A percentile compares a stretch with the other conserved stretches of the same genome.
Conservation (phyloP, 129 eudicot species). For the Erigeron canadensis region DNA sequence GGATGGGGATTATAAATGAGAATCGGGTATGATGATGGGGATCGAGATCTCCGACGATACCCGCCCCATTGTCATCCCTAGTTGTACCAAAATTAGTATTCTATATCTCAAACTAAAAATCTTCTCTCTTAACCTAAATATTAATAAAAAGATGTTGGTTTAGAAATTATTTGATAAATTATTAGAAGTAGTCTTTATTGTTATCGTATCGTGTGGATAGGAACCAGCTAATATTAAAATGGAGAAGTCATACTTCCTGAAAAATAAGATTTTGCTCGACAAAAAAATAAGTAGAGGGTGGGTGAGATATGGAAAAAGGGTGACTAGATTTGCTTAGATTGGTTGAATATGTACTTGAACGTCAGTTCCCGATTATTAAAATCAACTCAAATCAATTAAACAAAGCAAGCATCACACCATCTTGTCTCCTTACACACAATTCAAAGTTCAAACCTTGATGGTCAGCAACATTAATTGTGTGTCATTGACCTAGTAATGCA, state of each 20-base stretch:
- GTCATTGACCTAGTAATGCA: constrained; percentile 9
- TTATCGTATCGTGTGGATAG: too few species aligned
- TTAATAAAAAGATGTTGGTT: too few species aligned
- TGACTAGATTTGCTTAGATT: constrained; percentile 23
- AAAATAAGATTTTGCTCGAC: constrained; percentile 10
- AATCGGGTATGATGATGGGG: too few species aligned
- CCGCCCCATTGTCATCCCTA: too few species aligned
- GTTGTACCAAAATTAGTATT: too few species aligned
- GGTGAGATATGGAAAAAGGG: constrained; percentile 21
- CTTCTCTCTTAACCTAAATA: too few species aligned
- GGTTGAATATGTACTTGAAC: neutral
- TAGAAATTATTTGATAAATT: too few species aligned
- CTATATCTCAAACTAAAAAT: too few species aligned
- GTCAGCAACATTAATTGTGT: constrained; percentile 21
- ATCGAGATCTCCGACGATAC: too few species aligned
- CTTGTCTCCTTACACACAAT: constrained; percentile 22
- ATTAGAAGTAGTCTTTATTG: too few species aligned
- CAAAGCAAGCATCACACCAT: constrained; percentile 15
- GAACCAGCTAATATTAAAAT: too few species aligned
- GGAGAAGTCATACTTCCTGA: neutral
- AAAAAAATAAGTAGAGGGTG: constrained; percentile 9
- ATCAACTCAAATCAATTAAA: constrained; percentile 9
- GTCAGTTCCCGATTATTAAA: constrained; percentile 1
- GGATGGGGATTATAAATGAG: too few species aligned
- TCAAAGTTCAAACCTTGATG: constrained; percentile 1